phyloP scores from a whole-genome alignment of 2,329 filamentous ascomycete genomes.

The Cytospora piceae region DNA sequence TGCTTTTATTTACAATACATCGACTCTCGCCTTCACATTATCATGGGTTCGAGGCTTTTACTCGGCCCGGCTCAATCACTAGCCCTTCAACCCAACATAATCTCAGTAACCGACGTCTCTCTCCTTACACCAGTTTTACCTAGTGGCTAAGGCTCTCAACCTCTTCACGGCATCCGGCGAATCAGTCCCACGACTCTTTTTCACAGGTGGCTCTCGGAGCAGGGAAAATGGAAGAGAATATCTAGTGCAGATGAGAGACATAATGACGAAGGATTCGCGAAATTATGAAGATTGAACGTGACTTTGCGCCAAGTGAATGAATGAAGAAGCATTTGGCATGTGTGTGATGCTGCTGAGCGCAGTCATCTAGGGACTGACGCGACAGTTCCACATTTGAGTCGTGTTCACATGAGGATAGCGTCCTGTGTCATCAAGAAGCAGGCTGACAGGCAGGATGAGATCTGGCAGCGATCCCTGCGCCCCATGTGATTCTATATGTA shows the following conservation, averaged over 20 bases:
- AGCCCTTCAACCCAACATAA: constrained; percentile 24
- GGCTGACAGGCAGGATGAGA: not conserved
- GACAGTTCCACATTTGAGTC: constrained; percentile 4
- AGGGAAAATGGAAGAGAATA: constrained; percentile 27
- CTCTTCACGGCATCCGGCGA: constrained; percentile 21
- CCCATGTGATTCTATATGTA: constrained; percentile 10
- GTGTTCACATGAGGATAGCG: not conserved
- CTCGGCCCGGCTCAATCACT: constrained; percentile 24
- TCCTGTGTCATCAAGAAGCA: not conserved
- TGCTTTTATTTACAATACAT: constrained; percentile 20
- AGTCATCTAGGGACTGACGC: not conserved
- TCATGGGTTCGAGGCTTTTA: constrained; percentile 10
- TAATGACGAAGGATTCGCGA: constrained; percentile 27
- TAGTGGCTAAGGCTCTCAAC: constrained; percentile 20
- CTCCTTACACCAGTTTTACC: constrained; percentile 20
- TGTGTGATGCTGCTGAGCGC: not conserved
- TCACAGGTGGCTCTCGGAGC: constrained; percentile 24
- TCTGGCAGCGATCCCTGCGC: not conserved
- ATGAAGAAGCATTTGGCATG: not conserved
- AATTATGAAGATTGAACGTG: not conserved
- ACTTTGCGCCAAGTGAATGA: constrained; percentile 1
- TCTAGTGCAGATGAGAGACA: constrained; percentile 30
- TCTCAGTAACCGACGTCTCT: constrained; percentile 25
- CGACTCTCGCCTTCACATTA: constrained; percentile 21
- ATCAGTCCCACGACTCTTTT: constrained; percentile 15